These are phyloP conservation scores for Mrakia frigida DNA, from an alignment of 768 basidiomycete genomes.

Conservation along the genomic window DNA sequence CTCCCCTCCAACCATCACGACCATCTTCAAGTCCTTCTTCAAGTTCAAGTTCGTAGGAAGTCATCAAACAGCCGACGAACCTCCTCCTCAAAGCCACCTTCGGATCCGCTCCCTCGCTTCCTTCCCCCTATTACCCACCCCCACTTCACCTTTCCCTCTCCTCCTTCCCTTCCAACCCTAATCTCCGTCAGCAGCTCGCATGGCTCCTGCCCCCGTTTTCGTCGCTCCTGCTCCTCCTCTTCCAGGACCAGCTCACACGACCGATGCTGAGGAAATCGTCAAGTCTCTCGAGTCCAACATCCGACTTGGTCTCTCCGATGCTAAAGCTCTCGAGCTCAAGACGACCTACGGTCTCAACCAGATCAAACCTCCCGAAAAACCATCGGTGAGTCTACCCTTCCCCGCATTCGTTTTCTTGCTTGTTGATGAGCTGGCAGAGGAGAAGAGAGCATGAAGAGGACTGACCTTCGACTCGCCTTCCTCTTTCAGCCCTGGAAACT, in stretches of 20 bases:
- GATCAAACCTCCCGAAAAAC: slow-evolving; percentile 41
- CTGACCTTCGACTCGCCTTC: slow-evolving; percentile 32
- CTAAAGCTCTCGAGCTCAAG: slow-evolving; percentile 36
- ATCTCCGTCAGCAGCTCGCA: neutral
- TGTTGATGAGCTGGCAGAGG: neutral
- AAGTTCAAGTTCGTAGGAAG: no score
- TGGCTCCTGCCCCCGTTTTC: neutral
- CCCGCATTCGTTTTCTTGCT: neutral
- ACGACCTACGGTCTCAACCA: slow-evolving; percentile 42
- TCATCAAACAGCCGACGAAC: no score
- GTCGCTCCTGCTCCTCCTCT: slow-evolving; percentile 24
- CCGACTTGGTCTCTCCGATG: slow-evolving; percentile 39
- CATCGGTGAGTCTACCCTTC: slow-evolving; percentile 29
- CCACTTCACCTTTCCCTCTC: no score
- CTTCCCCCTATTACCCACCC: no score
- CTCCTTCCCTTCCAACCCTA: neutral
- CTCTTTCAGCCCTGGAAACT: slow-evolving; percentile 37
- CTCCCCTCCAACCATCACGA: no score
- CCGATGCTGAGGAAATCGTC: slow-evolving; percentile 39
- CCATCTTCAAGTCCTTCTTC: no score
- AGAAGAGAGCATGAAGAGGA: neutral
- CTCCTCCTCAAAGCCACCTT: no score
- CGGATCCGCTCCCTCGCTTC: no score
- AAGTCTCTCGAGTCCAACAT: slow-evolving; percentile 38
- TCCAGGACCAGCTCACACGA: slow-evolving; percentile 37